Percentiles rank a stretch among this genome's conserved stretches.
Conservation (phyloP, 495 filamentous ascomycete species). For the Penicillium paxilli region DNA sequence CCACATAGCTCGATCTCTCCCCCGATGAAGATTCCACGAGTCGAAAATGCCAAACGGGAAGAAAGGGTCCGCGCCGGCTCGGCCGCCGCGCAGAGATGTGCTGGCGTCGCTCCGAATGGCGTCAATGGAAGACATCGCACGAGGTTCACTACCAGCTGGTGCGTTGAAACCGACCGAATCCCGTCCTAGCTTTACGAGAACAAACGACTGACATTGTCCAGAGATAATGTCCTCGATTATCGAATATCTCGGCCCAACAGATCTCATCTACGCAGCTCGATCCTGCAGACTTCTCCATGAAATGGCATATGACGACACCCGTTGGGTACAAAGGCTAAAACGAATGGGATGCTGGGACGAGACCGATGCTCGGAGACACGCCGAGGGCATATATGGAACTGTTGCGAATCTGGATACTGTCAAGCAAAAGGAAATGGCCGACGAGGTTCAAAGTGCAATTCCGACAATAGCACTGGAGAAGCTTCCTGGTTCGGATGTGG, state of each 20-base stretch:
- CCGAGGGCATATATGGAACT: slow-evolving; percentile 70
- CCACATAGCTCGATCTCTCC: slow-evolving; percentile 7
- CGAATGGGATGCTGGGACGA: slow-evolving; percentile 94
- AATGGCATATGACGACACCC: slow-evolving; percentile 98
- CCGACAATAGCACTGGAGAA: slow-evolving; percentile 13
- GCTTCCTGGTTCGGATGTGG: slow-evolving; percentile 19
- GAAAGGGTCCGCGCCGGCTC: slow-evolving; percentile 51
- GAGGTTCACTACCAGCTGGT: slow-evolving; percentile 80
- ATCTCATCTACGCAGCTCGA: slow-evolving; percentile 83
- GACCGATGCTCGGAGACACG: slow-evolving; percentile 72
- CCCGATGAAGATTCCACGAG: slow-evolving; percentile 33
- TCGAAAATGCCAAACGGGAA: slow-evolving; percentile 63
- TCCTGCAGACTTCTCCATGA: slow-evolving; percentile 88
- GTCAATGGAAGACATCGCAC: slow-evolving; percentile 72
- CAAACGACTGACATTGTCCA: slow-evolving; percentile 31
- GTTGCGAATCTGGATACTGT: slow-evolving; percentile 61
- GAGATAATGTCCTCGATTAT: slow-evolving; percentile 89
- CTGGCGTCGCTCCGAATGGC: slow-evolving; percentile 71
- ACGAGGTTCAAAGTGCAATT: slow-evolving; percentile 15
- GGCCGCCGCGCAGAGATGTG: slow-evolving; percentile 58
- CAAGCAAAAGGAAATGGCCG: slow-evolving; percentile 48
- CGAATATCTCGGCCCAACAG: slow-evolving; percentile 81
- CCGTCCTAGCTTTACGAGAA: not conserved
- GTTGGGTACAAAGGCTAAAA: slow-evolving; percentile 85
- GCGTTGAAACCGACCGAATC: slow-evolving; percentile 18